A percentile compares a stretch with the other conserved stretches of the same genome.
These are phyloP conservation scores for Heliamphora exappendiculata DNA, from an alignment of 148 eudicot species.

Conservation along the genomic window DNA sequence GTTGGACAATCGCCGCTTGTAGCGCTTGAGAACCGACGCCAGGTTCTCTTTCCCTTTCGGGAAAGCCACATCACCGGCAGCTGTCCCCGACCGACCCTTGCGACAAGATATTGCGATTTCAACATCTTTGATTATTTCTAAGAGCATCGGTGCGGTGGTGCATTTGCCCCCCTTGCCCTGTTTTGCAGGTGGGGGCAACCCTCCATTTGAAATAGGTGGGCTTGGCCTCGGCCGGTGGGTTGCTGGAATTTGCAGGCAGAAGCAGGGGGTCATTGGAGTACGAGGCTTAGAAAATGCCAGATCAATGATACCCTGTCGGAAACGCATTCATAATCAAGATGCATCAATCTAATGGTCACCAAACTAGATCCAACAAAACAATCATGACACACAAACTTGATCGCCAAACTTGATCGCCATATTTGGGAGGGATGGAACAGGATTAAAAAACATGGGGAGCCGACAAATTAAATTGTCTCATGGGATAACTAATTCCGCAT, in stretches of 20 bases:
- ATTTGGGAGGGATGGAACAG: no score
- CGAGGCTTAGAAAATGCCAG: slow-evolving; percentile 73
- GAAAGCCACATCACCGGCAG: slow-evolving; percentile 96
- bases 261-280: slow-evolving; percentile 56
- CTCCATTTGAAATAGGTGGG: slow-evolving; percentile 45
- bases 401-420: no score
- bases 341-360: neutral
- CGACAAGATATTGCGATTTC: slow-evolving; percentile 77
- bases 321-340: neutral
- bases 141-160: slow-evolving; percentile 57
- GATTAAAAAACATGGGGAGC: no score
- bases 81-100: slow-evolving; percentile 87
- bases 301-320: slow-evolving; percentile 65
- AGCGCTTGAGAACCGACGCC: slow-evolving; percentile 88
- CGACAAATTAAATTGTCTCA: no score
- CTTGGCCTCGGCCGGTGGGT: slow-evolving; percentile 51
- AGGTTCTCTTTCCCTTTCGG: slow-evolving; percentile 94
- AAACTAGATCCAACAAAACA: neutral
- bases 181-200: slow-evolving; percentile 72
- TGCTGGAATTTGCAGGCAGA: slow-evolving; percentile 80
- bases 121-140: slow-evolving; percentile 75
- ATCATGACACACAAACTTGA: no score
- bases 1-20: slow-evolving; percentile 75
- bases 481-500: no score
- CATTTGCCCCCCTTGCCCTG: slow-evolving; percentile 58